These are phyloP conservation scores for Mycena floridula DNA, from an alignment of 768 basidiomycete genomes.

Conservation along the genomic window DNA sequence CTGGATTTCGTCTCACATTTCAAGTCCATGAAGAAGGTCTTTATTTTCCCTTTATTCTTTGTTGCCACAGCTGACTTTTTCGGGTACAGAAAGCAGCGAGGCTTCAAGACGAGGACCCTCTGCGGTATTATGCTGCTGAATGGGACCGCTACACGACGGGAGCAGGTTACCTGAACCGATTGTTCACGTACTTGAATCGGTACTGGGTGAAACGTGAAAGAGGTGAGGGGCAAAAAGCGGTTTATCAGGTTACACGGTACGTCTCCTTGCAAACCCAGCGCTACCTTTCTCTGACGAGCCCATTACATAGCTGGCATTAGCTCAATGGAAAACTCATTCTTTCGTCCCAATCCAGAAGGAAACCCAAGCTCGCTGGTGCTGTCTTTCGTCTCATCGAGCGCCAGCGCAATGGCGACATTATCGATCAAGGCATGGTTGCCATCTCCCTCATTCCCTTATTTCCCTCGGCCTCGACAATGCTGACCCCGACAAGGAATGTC, in stretches of 20 bases:
- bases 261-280: constrained; percentile 81
- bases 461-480: constrained; percentile 90
- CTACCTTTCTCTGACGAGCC: not conserved
- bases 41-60: constrained; percentile 6
- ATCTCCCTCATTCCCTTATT: constrained; percentile 92
- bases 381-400: constrained; percentile 86
- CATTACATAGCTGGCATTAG: constrained; percentile 70
- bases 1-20: constrained; percentile 86
- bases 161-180: constrained; percentile 93
- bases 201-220: constrained; percentile 99
- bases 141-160: constrained; percentile 98
- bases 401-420: constrained; percentile 90
- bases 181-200: constrained; percentile 96
- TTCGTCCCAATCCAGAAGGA: constrained; percentile 82
- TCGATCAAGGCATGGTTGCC: constrained; percentile 88
- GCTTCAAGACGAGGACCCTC: constrained; percentile 79
- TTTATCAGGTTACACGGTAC: constrained; percentile 94
- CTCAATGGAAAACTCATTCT: constrained; percentile 92
- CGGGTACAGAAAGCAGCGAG: constrained; percentile 65
- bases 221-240: constrained; percentile 92
- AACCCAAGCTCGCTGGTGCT: constrained; percentile 79
- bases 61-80: no score
- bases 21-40: constrained; percentile 51
- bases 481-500: constrained; percentile 86
- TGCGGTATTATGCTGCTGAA: constrained; percentile 86